Evolutionary conservation across 257 asterid species (phyloP).

Genomic region (Nicotiana sylvestris): DNA sequence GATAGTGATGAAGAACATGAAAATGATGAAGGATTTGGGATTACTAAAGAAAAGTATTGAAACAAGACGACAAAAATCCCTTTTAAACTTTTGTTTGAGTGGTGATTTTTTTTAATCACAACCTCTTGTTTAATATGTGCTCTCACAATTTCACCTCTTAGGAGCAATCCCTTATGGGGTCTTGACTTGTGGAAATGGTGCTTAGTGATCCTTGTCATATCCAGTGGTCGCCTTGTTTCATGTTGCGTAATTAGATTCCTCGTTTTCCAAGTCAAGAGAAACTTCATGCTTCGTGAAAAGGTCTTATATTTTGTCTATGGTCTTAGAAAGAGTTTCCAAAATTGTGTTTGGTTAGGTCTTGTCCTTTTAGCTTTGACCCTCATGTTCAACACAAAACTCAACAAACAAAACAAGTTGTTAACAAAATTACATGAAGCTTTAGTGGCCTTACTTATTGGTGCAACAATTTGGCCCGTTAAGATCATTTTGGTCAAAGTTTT

Average conservation of each 20-base stretch:
- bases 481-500: conserved; percentile 43
- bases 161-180: conserved; percentile 18
- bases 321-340: conserved; percentile 44
- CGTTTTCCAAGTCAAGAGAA: conserved; percentile 43
- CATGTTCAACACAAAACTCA: conserved; percentile 37
- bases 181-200: conserved; percentile 51
- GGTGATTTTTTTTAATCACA: conserved; percentile 32
- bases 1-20: conserved; percentile 21
- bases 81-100: conserved; percentile 25
- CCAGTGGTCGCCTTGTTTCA: conserved; percentile 58
- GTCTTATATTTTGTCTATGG: conserved; percentile 56
- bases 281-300: conserved; percentile 52
- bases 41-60: background rate
- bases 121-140: conserved; percentile 36
- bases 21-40: conserved; percentile 17
- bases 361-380: conserved; percentile 45
- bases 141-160: conserved; percentile 34
- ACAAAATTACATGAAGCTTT: conserved; percentile 36
- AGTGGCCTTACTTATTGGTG: conserved; percentile 39
- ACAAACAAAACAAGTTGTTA: conserved; percentile 29
- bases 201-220: conserved; percentile 37
- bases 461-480: conserved; percentile 55
- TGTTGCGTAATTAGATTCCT: conserved; percentile 32
- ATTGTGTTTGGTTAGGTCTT: conserved; percentile 52
- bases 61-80: conserved; percentile 20